These are phyloP conservation scores for Debaryomyces subglobosus DNA, from an alignment of 1,139 yeast species.

Conservation along the genomic window DNA sequence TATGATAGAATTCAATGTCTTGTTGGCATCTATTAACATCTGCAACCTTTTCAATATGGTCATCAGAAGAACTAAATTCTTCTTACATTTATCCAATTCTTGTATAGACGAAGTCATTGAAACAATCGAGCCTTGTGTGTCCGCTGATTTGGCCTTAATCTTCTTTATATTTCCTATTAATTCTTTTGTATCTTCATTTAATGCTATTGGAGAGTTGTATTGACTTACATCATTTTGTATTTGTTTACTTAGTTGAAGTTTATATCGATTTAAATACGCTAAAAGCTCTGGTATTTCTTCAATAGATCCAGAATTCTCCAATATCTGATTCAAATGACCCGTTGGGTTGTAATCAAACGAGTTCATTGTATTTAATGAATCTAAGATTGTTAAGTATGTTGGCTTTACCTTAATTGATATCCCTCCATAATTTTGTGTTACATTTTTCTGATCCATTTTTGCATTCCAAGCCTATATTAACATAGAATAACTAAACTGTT, in stretches of 20 bases:
- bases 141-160: slow-evolving; percentile 31
- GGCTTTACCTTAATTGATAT: background rate
- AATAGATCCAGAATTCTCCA: slow-evolving; percentile 47
- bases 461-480: background rate
- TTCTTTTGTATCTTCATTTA: slow-evolving; percentile 47
- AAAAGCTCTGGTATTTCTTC: slow-evolving; percentile 51
- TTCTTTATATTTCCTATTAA: slow-evolving; percentile 43
- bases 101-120: slow-evolving; percentile 78
- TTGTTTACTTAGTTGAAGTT: slow-evolving; percentile 45
- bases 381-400: background rate
- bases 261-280: slow-evolving; percentile 43
- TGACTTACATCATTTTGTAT: slow-evolving; percentile 35
- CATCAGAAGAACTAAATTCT: slow-evolving; percentile 80
- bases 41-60: slow-evolving; percentile 85
- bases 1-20: slow-evolving; percentile 57
- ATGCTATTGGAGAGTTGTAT: slow-evolving; percentile 27
- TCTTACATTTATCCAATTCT: slow-evolving; percentile 76
- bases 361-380: background rate
- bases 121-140: slow-evolving; percentile 66
- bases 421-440: slow-evolving; percentile 4
- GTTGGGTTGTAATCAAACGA: slow-evolving; percentile 20
- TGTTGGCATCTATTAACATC: slow-evolving; percentile 80
- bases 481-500: background rate
- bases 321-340: slow-evolving; percentile 37
- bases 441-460: background rate